Base-by-base conservation (phyloP, 75 land plant genomes). In the Sequoiadendron giganteum region DNA sequence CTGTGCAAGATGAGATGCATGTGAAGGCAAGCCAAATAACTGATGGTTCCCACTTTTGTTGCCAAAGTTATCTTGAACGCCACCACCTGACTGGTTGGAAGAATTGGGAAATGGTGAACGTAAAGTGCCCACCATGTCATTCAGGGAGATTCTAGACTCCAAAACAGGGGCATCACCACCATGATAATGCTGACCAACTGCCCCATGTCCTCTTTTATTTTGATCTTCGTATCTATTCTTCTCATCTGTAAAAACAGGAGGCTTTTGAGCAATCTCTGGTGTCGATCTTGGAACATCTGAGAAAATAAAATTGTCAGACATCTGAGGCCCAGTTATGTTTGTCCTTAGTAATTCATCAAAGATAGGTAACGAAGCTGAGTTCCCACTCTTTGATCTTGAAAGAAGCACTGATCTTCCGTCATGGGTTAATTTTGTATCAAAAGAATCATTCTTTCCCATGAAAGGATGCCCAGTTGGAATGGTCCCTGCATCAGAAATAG, bases 221-320 rank as follows among this genome's bases (percentile, higher is more conserved):
- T 85, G 86, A 15, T 85, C 86, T 54, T 52, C 86, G 56, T 54
- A 85, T 85, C 86, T 85, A 85, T 68, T 85, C 65, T 85, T 85
- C 52, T 56, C 65, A 36, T 85, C 86, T 85, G 55, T 54, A 65
- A 85, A 85, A 85, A 9, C 65, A 32, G 56, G 19, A 56, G 40
- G 4, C 55, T 55, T 85, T 21, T 85, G 86, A 54, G 7, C 42
- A 34, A 56, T 52, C 10, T 85, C 86, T 38, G 86, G 68, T 34
- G 32, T 38, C 38, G 65, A 34, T 56, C 86, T 55, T 14, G n/a
- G 65, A 36, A 19, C 68, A 56, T 85, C 86, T 32, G 38, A 85
- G 28, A 32, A 30, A 85, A 55, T 54, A 36, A 85, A 85, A 28
- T 85, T 56, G 13, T 85, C 86, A 16, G 65, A 30, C 48, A 82